Conservation (phyloP, 2,329 filamentous ascomycete species). For the Huntiella omanensis region DNA sequence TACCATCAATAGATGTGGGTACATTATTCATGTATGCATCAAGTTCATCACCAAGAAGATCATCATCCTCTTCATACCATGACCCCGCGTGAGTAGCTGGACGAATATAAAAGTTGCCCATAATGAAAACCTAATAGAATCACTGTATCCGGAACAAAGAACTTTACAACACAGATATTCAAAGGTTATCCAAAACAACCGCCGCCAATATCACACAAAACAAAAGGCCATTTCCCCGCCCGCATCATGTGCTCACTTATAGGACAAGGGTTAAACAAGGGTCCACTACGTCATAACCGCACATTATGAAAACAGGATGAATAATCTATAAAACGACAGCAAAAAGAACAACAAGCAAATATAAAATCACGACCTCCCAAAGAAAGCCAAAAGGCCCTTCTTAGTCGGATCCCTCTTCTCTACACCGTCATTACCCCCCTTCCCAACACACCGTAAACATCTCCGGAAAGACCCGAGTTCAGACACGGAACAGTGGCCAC, state of each 20-base stretch:
- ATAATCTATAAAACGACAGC: too few relatives aligned
- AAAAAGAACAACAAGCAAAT: too few relatives aligned
- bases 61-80: constrained; percentile 57
- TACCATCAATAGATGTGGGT: constrained; percentile 41
- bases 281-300: too few relatives aligned
- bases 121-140: neutral
- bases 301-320: too few relatives aligned
- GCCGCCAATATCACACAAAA: too few relatives aligned
- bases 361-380: too few relatives aligned
- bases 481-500: constrained; percentile 39
- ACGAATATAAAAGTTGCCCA: constrained; percentile 14
- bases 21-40: constrained; percentile 57
- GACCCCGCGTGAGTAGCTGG: constrained; percentile 61
- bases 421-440: neutral
- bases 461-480: constrained; percentile 34
- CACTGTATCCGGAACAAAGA: neutral
- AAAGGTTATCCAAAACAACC: too few relatives aligned
- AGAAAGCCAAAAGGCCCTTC: too few relatives aligned
- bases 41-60: constrained; percentile 47
- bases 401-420: too few relatives aligned
- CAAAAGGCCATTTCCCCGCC: too few relatives aligned
- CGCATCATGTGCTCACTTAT: neutral
- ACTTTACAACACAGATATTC: neutral
- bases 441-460: constrained; percentile 33
- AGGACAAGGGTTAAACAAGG: neutral